Conservation (phyloP, 2,329 filamentous ascomycete genomes). For the Ascochyta rabiei region DNA sequence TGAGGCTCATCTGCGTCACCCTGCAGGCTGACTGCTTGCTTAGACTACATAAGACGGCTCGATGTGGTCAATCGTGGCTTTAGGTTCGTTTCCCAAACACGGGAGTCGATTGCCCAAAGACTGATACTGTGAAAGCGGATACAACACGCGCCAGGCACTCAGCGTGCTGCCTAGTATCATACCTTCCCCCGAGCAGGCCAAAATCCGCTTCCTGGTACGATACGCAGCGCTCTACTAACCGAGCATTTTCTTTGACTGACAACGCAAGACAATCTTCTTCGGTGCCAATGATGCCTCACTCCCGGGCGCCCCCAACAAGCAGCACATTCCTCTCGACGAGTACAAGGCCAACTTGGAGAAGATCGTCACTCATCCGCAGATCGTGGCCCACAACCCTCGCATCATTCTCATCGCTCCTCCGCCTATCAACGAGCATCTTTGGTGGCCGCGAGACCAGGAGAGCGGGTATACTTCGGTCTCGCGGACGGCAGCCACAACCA, state of each 20-base stretch:
- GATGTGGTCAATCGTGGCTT: conserved; percentile 91
- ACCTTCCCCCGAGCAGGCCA: conserved; percentile 65
- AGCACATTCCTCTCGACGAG: conserved; percentile 77
- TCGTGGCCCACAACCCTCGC: conserved; percentile 72
- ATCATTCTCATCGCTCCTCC: conserved; percentile 83
- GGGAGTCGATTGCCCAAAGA: no score
- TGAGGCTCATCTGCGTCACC: conserved; percentile 6
- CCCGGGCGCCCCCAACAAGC: conserved; percentile 64
- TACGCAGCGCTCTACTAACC: no score
- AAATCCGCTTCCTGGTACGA: conserved; percentile 69
- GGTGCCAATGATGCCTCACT: conserved; percentile 90
- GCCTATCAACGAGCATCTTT: conserved; percentile 77
- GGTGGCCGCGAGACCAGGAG: conserved; percentile 56
- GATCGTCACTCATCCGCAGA: conserved; percentile 74
- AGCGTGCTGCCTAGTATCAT: conserved; percentile 73
- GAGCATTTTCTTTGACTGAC: conserved; percentile 11
- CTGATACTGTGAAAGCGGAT: conserved; percentile 62
- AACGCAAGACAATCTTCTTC: conserved; percentile 73
- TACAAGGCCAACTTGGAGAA: conserved; percentile 75
- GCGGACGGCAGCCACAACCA: conserved; percentile 66
- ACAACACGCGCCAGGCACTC: conserved; percentile 78
- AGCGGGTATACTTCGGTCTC: conserved; percentile 46
- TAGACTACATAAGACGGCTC: conserved; percentile 75
- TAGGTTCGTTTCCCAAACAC: conserved; percentile 51
- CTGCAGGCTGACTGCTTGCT: conserved; percentile 8